Evolutionary conservation across 1,139 yeast species (phyloP), one percentile per base, ranked within the genome.

Genomic region (Candida tetrigidarum): DNA sequence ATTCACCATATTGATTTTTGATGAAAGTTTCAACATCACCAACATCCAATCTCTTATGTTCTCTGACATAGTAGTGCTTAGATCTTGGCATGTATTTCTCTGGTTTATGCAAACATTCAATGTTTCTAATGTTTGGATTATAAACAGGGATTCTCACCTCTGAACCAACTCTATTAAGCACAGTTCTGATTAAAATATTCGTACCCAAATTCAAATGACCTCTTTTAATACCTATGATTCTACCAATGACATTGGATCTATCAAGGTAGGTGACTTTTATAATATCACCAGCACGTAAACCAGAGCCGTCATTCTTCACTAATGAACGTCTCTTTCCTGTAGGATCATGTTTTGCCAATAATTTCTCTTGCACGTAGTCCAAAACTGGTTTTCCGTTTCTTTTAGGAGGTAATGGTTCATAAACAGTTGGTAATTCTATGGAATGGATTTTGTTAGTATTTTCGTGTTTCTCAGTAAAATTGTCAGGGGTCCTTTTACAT

Each of bases 31-130:
- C 93, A 49, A 86, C 71, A 60, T 86, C 93, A 49, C 85, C 87
- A 37, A 89, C 96, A 66, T 91, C 97, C 67, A 85, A 71, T 66
- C 84, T 84, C 53, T 89, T 78, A 66, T 81, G 86, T 25, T 33
- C 52, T 70, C 97, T 85, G 61, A 91, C 87, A 67, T 88, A 91
- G 74, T 84, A 90, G 55, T 89, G 93, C 74, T 88, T 90, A 68
- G 82, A 80, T 79, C 96, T 80, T 19, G 75, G 63, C 74, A 83
- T 79, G 68, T 87, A 84, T 59, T 76, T 76, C 54, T 77, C 74
- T 22, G 96, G 92, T 63, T 83, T 84, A 66, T 87, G 78, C 53
- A 91, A 66, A 30, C 88, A 64, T 64, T 91, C 97, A 47, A 91
- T 74, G 64, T 85, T 80, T 53, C 83, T 80, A 48, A 91, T 76